A percentile compares a stretch with the other conserved stretches of the same genome.
phyloP scores from a whole-genome alignment of 495 filamentous ascomycete genomes.

The Talaromyces adpressus region DNA sequence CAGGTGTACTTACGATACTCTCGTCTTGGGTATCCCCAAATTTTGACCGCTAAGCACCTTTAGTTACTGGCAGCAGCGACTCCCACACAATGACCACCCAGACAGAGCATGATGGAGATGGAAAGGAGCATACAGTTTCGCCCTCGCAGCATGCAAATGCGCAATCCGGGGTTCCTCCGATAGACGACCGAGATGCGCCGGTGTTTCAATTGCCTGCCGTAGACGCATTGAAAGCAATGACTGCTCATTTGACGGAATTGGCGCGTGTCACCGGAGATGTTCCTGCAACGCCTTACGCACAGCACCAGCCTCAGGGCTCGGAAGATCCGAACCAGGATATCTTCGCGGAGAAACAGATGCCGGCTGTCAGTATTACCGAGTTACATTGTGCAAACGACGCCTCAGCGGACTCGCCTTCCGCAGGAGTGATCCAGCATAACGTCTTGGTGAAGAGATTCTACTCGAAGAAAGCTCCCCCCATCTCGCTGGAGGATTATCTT shows the following conservation, averaged over 20 bases:
- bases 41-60: neutral
- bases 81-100: slow-evolving; percentile 18
- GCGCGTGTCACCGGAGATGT: slow-evolving; percentile 64
- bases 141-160: neutral
- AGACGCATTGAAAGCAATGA: slow-evolving; percentile 73
- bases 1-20: slow-evolving; percentile 16
- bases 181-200: slow-evolving; percentile 26
- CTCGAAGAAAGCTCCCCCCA: slow-evolving; percentile 74
- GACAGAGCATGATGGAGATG: slow-evolving; percentile 5
- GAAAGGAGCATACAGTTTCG: slow-evolving; percentile 11
- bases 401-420: slow-evolving; percentile 36
- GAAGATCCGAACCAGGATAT: slow-evolving; percentile 40
- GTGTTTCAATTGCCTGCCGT: slow-evolving; percentile 67
- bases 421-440: slow-evolving; percentile 60
- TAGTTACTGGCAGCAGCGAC: neutral
- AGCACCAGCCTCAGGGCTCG: slow-evolving; percentile 35
- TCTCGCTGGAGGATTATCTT: slow-evolving; percentile 79
- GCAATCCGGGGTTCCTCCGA: neutral
- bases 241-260: slow-evolving; percentile 63
- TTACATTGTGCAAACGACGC: slow-evolving; percentile 21
- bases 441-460: slow-evolving; percentile 88
- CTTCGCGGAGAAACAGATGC: slow-evolving; percentile 12
- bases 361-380: slow-evolving; percentile 16
- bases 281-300: slow-evolving; percentile 62
- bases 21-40: neutral